These are phyloP conservation scores for Tylopilus vinaceipallidus DNA, from an alignment of 768 basidiomycete genomes.

Conservation along the genomic window DNA sequence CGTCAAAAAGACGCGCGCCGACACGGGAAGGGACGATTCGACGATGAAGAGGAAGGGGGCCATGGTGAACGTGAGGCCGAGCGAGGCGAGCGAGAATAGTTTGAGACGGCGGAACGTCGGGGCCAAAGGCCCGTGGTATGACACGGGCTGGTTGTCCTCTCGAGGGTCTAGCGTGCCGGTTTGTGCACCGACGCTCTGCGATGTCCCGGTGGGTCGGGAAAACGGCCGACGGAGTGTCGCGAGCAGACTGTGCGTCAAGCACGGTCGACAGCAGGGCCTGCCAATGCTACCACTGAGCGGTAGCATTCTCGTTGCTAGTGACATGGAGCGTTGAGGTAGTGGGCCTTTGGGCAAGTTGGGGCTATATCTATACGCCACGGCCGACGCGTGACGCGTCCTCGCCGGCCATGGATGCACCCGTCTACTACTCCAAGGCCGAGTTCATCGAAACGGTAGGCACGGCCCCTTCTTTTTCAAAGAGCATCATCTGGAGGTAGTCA, in stretches of 20 bases:
- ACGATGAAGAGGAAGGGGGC: constrained; percentile 81
- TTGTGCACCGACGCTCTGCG: constrained; percentile 4
- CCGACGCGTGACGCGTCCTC: constrained; percentile 16
- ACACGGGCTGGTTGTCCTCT: constrained; percentile 8
- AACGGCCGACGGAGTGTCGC: constrained; percentile 2
- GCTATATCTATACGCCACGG: no score
- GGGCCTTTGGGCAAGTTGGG: no score
- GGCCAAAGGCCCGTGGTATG: constrained; percentile 73
- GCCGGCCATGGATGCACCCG: constrained; percentile 60
- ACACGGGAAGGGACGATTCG: constrained; percentile 70
- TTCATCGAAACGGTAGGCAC: constrained; percentile 83
- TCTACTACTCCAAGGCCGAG: constrained; percentile 79
- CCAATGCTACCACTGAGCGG: constrained; percentile 11
- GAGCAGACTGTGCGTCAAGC: not conserved
- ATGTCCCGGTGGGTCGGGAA: constrained; percentile 12
- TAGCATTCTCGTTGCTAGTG: constrained; percentile 2
- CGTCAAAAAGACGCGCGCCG: constrained; percentile 67
- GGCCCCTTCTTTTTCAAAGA: not conserved
- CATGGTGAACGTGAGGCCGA: constrained; percentile 63
- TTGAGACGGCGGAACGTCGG: constrained; percentile 76
- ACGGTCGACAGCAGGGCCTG: no score
- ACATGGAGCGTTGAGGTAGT: constrained; percentile 3
- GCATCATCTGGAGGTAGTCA: constrained; percentile 5
- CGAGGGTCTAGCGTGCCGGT: constrained; percentile 1
- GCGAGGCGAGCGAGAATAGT: constrained; percentile 78